Evolutionary conservation across 257 asterid species (phyloP).

Genomic region (Gentiana macrophylla): DNA sequence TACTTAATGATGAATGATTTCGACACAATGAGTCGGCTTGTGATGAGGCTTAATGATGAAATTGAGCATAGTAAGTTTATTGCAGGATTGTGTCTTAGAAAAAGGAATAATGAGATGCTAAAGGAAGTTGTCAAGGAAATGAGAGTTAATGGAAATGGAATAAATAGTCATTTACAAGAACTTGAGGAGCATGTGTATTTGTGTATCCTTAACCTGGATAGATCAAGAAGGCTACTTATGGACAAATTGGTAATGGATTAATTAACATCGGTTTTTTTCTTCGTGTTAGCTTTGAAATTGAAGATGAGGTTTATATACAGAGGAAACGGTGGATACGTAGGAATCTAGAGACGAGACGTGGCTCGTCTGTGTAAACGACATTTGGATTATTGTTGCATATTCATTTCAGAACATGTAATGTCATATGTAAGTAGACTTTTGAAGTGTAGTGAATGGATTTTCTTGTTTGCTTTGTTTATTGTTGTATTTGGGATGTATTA

Average conservation of each 20-base stretch:
- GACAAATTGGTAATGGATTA: conserved; percentile 22
- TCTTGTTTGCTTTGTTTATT: no score
- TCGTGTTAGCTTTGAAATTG: no score
- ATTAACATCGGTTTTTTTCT: no score
- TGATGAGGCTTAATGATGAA: conserved; percentile 38
- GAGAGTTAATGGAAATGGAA: conserved; percentile 19
- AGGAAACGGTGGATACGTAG: no score
- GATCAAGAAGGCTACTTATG: conserved; percentile 41
- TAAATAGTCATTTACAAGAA: conserved; percentile 46
- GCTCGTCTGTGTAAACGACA: no score
- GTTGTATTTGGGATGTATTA: no score
- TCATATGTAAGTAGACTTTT: no score
- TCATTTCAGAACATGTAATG: no score
- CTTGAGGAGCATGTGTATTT: conserved; percentile 53
- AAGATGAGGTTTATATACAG: no score
- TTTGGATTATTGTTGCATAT: no score
- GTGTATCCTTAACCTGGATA: conserved; percentile 53
- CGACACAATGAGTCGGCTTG: conserved; percentile 42
- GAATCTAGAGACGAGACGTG: no score
- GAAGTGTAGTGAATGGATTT: no score
- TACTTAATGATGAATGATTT: conserved; percentile 53
- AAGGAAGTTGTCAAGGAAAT: conserved; percentile 41
- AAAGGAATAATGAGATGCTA: conserved; percentile 34
- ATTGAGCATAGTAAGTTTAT: conserved; percentile 40
- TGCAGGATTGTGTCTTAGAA: conserved; percentile 35